Evolutionary conservation across 371 early-diverging fungal species (phyloP), one percentile per base, ranked within the genome.

Genomic region (Mortierella sp.): DNA sequence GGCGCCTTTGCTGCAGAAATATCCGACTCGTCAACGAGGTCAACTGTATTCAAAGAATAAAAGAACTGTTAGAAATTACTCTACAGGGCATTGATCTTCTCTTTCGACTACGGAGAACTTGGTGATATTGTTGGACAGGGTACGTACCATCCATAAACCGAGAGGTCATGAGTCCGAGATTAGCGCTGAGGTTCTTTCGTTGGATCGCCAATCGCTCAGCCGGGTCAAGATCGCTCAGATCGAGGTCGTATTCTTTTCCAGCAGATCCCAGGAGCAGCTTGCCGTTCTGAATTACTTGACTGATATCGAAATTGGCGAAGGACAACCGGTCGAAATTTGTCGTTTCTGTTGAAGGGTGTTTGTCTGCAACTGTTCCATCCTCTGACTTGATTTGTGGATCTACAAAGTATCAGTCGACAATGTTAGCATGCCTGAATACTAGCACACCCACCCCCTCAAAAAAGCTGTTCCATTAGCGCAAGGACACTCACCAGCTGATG

Each of bases 221-320:
- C 5, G 96, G 95, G 71, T 95, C 94, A 88, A 97, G 88, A 45
- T 94, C 94, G 48, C 89, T 88, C 74, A 94, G 82, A 68, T 94
- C 96, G 44, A 94, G 88, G 70, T 98, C 99, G 77, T 95, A 99
- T 86, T 99, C 99, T 74, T 93, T 93, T 44, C 96, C 96, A 29
- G 95, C 95, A 44, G 95, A 95, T 16, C 96, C 95, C 8, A 99
- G 86, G 52, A 99, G 86, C n/a, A 94, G 88, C 61, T 92, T 91
- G 16, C 98, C 98, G 66, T 93, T 91, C 64, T 89, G 87, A 22
- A 99, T 82, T 1, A 98, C 96, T 24, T 89, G 90, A 24, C 91
- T 91, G 29, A 99, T 92, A 86, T 97, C 95, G 73, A 98, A 95
- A 52, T 93, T 89, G 55, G 86, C 88, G 85, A 98, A 98, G 10